Base-by-base conservation (phyloP, 495 filamentous ascomycete species). In the Xylaria venustula region DNA sequence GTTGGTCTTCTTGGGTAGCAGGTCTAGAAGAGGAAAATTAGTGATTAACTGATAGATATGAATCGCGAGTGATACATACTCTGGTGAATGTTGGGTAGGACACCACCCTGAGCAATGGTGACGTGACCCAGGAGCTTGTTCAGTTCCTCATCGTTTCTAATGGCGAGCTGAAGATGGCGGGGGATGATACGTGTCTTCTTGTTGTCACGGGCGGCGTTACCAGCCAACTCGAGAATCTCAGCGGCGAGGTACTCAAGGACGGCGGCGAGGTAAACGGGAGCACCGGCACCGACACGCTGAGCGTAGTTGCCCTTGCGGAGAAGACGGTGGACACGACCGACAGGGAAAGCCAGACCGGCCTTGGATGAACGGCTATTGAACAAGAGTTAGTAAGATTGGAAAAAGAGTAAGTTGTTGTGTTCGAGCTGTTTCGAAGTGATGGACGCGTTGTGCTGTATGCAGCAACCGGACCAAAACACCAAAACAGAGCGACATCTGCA, bases 101-200 rank as follows among this genome's bases (percentile, higher is more conserved):
- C 94, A 96, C 94, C 94, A 82, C 94, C 94, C 81, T 98, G 94
- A 72, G 94, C 94, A 71, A 98, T 98, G 74, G 94, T 98, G 81
- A 98, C 94, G 75, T 98, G 94, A 58, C 94, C 94, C 55, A 98
- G 84, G 49, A 98, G 92, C 86, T 98, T 98, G 89, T 98, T 98
- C 91, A 98, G 78, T 79, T 98, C 94, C 87, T 98, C 93, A 79
- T 98, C 94, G 79, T 98, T 98, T 67, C 94, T 90, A 83, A 98
- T 98, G 78, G 94, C 94, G 71, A 98, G 93, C 83, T 98, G 94
- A 49, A 98, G 89, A 80, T 98, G 94, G 76, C 94, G 93, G 64
- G 94, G 94, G 67, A 98, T 98, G 84, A 98, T 98, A 90, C 94
- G 92, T 63, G 93, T 98, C 88, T 97, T 98, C 91, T 98, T 98